These are phyloP conservation scores for Didymosphaeria variabile DNA, from an alignment of 2,329 filamentous ascomycete species.

Conservation along the genomic window DNA sequence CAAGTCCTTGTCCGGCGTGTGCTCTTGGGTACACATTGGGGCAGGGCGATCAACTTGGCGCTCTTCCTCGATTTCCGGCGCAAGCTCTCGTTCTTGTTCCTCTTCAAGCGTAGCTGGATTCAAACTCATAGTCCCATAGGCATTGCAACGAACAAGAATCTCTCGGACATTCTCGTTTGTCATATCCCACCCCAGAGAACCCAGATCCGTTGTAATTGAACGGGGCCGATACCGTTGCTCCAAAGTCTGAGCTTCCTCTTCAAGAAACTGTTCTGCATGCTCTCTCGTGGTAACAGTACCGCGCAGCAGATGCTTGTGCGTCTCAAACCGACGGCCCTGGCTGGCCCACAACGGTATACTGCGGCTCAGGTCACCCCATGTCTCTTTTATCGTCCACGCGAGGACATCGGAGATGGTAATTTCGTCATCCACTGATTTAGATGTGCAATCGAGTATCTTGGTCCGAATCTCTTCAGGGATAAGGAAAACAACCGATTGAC, in stretches of 20 bases:
- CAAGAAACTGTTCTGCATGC: conserved; percentile 59
- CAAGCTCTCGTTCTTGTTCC: conserved; percentile 74
- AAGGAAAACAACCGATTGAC: conserved; percentile 71
- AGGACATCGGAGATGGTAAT: conserved; percentile 66
- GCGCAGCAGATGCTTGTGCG: conserved; percentile 51
- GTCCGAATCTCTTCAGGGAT: conserved; percentile 66
- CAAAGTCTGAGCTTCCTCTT: conserved; percentile 64
- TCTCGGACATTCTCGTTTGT: conserved; percentile 27
- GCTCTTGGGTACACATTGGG: conserved; percentile 49
- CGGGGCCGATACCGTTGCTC: conserved; percentile 62
- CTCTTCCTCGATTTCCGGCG: conserved; percentile 71
- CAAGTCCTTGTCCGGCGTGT: conserved; percentile 58
- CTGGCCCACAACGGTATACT: conserved; percentile 68
- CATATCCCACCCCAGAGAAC: conserved; percentile 22
- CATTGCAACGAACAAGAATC: conserved; percentile 32
- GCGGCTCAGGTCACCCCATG: conserved; percentile 59
- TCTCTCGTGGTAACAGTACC: conserved; percentile 26
- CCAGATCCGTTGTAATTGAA: not conserved
- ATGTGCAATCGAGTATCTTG: conserved; percentile 55
- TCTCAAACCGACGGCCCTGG: conserved; percentile 64
- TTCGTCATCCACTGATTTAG: not conserved
- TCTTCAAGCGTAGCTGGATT: conserved; percentile 60
- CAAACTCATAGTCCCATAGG: conserved; percentile 41
- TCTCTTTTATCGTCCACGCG: conserved; percentile 67
- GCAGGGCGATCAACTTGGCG: conserved; percentile 62